A percentile compares a stretch with the other conserved stretches of the same genome.
Conservation (phyloP, 495 filamentous ascomycete species). For the Massariosphaeria phaeospora region DNA sequence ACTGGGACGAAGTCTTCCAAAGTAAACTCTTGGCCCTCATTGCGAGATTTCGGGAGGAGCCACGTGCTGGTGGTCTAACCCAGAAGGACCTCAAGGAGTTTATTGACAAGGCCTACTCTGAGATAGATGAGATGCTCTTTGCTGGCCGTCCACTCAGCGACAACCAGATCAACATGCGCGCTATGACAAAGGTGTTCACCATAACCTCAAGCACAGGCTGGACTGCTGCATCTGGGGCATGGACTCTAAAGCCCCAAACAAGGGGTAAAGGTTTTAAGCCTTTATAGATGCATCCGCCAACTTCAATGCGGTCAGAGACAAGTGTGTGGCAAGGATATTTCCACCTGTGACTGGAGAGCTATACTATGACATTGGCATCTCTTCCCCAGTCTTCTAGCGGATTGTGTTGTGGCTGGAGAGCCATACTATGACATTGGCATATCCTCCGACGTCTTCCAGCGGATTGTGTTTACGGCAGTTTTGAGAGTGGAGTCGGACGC, state of each 20-base stretch:
- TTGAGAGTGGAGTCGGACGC: slow-evolving; percentile 56
- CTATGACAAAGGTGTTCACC: slow-evolving; percentile 28
- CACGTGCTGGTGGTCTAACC: slow-evolving; percentile 7
- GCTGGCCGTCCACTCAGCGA: slow-evolving; percentile 9
- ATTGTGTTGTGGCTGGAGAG: too few relatives aligned
- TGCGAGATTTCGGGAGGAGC: slow-evolving; percentile 5
- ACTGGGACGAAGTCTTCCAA: slow-evolving; percentile 28
- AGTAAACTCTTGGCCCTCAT: slow-evolving; percentile 12
- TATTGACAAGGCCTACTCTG: slow-evolving; percentile 12
- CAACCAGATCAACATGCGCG: slow-evolving; percentile 22
- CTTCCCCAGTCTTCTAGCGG: slow-evolving; percentile 19
- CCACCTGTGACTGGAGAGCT: slow-evolving; percentile 29
- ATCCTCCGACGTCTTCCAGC: too few relatives aligned
- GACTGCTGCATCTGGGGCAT: too few relatives aligned
- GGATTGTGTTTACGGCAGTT: slow-evolving; percentile 25
- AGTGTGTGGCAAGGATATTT: slow-evolving; percentile 3
- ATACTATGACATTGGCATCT: slow-evolving; percentile 11
- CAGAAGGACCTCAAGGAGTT: slow-evolving; percentile 12
- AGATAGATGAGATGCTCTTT: slow-evolving; percentile 16
- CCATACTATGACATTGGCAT: too few relatives aligned
- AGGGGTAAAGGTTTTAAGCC: neutral
- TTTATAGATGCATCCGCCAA: slow-evolving; percentile 10
- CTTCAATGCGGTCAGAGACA: neutral
- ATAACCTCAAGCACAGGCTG: too few relatives aligned
- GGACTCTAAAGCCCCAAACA: too few relatives aligned